Base-by-base conservation (phyloP, 768 basidiomycete genomes). In the Albatrellus ellisii region DNA sequence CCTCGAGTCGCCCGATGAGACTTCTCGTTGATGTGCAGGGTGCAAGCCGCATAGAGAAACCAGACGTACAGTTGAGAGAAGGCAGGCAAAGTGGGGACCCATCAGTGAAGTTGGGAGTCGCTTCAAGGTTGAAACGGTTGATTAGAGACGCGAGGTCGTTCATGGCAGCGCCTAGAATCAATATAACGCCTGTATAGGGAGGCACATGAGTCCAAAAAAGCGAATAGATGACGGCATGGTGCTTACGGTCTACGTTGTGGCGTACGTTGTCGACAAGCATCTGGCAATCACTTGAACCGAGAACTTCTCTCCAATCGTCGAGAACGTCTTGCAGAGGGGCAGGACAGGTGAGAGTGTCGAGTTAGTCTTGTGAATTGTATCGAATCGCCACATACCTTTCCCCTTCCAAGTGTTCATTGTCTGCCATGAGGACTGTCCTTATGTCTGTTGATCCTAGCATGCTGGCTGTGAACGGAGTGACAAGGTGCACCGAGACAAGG, bases 71-170 rank as follows among this genome's bases (percentile, higher is more conserved):
- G 11, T 54, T 54, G 37, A 55, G 24, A 26, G 58, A 52, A 50
- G 45, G 47, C 35, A 49, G 44, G 28, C 43, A 40, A 17, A 54
- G 45, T 11, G 62, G 59, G 0, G 67, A 65, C 25, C 58, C 61
- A 20, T 60, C 58, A 17, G 67, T 58, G 2, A 73, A 67, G 2
- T 59, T 58, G 0, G 84, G 85, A 0, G 86, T 88, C 4, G 82
- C 81, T 54, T 85, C 75, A 3, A 89, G 64, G 49, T 87, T 81
- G 15, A 89, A 66, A 15, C 72, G 70, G 47, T 78, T 82, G 56
- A 89, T 83, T 3, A 89, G 62, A 42, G 73, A 73, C 0, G 80
- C 85, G 3, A 89, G 69, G 32, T 88, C 85, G 39, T 83, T 75
- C 1, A 85, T 88, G 0, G 81, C 85, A 0, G 82, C 81, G 47